A percentile compares a stretch with the other conserved stretches of the same genome.
phyloP scores from a whole-genome alignment of 176 grass and related monocot species.

The Musa acuminata region DNA sequence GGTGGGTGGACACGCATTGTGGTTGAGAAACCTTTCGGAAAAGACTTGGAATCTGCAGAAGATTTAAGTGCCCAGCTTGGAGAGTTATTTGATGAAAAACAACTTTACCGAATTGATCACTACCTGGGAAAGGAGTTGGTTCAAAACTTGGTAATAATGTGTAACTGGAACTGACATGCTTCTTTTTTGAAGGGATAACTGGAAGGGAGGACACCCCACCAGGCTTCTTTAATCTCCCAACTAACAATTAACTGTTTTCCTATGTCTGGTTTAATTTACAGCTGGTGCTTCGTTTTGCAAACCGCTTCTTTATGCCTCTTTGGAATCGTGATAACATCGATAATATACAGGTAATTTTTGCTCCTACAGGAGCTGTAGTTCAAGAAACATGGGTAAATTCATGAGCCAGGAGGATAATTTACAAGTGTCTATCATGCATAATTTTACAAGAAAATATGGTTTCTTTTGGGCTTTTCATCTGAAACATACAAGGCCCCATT shows the following conservation, averaged over 20 bases:
- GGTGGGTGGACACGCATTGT: slow-evolving; percentile 15
- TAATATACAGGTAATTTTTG: slow-evolving; percentile 18
- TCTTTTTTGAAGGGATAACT: not conserved
- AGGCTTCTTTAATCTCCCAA: not conserved
- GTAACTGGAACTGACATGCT: not conserved
- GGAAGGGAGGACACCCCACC: not conserved
- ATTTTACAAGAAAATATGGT: not conserved
- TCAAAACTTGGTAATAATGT: slow-evolving; percentile 22
- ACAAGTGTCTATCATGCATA: not conserved
- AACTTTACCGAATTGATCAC: slow-evolving; percentile 23
- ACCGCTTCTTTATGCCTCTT: slow-evolving; percentile 18
- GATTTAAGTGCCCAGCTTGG: slow-evolving; percentile 18
- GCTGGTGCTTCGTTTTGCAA: slow-evolving; percentile 19
- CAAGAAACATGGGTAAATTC: not conserved
- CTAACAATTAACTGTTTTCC: not conserved
- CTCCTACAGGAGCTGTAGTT: too few relatives aligned
- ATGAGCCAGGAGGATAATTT: not conserved
- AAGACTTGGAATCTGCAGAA: slow-evolving; percentile 18
- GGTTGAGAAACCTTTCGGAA: slow-evolving; percentile 19
- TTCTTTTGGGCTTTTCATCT: too few relatives aligned
- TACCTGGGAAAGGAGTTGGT: slow-evolving; percentile 24
- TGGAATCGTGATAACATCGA: slow-evolving; percentile 24
- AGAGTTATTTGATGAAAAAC: slow-evolving; percentile 15
- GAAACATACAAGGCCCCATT: too few relatives aligned
- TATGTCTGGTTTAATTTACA: slow-evolving; percentile 2